Conservation (phyloP, 768 basidiomycete genomes). For the Pilatotrama ljubarskyi region DNA sequence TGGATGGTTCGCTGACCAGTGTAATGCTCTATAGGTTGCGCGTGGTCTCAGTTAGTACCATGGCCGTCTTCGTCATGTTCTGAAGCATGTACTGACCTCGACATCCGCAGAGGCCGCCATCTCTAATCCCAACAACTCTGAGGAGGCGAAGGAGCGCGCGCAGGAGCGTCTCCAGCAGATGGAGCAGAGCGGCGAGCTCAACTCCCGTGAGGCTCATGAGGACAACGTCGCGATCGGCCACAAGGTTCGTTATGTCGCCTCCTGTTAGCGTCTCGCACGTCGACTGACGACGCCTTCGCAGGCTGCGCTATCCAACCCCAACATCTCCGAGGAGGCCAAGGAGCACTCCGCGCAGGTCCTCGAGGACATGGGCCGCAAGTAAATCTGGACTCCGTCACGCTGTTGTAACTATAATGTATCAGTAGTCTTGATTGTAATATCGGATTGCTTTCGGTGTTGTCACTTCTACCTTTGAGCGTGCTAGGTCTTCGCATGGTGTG, state of each 20-base stretch:
- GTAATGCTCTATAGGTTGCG: constrained; percentile 11
- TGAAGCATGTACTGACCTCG: constrained; percentile 22
- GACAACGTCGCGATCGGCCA: constrained; percentile 24
- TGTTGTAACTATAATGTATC: not conserved
- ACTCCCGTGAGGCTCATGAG: constrained; percentile 13
- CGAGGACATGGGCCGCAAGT: constrained; percentile 34
- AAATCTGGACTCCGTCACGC: not conserved
- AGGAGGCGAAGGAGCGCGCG: constrained; percentile 20
- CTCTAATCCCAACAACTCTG: constrained; percentile 21
- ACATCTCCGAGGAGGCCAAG: constrained; percentile 57
- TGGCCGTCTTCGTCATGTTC: not conserved
- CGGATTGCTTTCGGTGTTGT: no score
- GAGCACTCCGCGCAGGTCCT: constrained; percentile 46
- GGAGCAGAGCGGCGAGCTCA: constrained; percentile 16
- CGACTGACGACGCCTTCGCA: constrained; percentile 33
- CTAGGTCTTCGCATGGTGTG: no score
- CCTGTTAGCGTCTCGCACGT: not conserved
- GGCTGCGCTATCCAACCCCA: constrained; percentile 56
- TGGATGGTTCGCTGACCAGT: no score
- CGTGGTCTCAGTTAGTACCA: constrained; percentile 18
- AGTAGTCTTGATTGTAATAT: not conserved
- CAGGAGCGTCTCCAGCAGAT: constrained; percentile 13
- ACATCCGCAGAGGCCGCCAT: constrained; percentile 18
- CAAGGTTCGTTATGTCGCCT: constrained; percentile 9
- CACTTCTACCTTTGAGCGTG: no score